phyloP scores from a whole-genome alignment of 2,329 filamentous ascomycete species.

The Lecanosticta acicola region DNA sequence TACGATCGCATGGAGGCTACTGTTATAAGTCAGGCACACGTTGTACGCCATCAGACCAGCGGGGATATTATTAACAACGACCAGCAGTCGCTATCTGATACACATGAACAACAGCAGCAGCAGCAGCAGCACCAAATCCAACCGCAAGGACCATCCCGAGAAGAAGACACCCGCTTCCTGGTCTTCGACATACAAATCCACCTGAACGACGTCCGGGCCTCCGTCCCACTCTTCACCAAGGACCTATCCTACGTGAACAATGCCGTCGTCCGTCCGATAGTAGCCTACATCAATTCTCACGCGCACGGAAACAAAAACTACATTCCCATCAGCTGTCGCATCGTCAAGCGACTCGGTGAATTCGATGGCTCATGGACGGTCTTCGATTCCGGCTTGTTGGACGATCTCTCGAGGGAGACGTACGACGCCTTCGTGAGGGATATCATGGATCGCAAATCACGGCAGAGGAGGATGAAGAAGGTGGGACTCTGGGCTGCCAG shows the following conservation, averaged over 20 bases:
- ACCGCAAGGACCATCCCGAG: slow-evolving; percentile 6
- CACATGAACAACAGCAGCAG: neutral
- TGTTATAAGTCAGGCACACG: slow-evolving; percentile 50
- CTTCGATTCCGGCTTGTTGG: slow-evolving; percentile 89
- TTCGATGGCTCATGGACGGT: slow-evolving; percentile 95
- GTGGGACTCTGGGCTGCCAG: slow-evolving; percentile 95
- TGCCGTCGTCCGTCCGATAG: slow-evolving; percentile 87
- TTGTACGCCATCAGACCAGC: slow-evolving; percentile 11
- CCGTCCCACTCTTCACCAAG: slow-evolving; percentile 84
- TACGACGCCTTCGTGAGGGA: slow-evolving; percentile 92
- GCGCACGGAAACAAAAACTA: slow-evolving; percentile 60
- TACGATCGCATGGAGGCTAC: slow-evolving; percentile 94
- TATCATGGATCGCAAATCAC: slow-evolving; percentile 82
- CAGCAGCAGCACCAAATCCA: slow-evolving; percentile 3
- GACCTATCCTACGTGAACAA: slow-evolving; percentile 95
- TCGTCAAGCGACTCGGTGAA: slow-evolving; percentile 81
- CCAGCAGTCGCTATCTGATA: slow-evolving; percentile 6
- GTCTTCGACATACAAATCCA: slow-evolving; percentile 94
- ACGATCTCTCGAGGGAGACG: slow-evolving; percentile 86
- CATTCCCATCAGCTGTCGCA: slow-evolving; percentile 89
- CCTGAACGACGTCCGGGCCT: slow-evolving; percentile 88
- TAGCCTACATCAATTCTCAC: slow-evolving; percentile 95
- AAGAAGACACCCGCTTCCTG: slow-evolving; percentile 68
- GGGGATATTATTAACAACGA: slow-evolving; percentile 24
- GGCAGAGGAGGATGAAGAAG: slow-evolving; percentile 83